phyloP scores from a whole-genome alignment of 2,329 filamentous ascomycete genomes.

The Fusarium pseudograminearum region DNA sequence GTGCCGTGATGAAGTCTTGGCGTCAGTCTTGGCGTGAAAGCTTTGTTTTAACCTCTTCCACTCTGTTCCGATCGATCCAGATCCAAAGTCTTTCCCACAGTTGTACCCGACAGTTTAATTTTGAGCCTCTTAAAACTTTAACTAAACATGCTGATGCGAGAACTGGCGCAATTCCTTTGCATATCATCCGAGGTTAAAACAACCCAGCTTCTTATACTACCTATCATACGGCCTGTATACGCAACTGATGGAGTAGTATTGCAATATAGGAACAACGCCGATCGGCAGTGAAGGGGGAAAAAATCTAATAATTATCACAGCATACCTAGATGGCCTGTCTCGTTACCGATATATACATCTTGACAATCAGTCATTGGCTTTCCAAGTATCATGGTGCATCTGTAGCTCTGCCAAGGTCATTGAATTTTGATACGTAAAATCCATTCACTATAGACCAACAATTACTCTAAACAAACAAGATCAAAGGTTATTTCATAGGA shows the following conservation, averaged over 20 bases:
- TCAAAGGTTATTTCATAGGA: neutral
- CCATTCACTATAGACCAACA: neutral
- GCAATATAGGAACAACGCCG: neutral
- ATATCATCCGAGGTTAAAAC: neutral
- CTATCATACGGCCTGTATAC: neutral
- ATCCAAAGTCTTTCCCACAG: neutral
- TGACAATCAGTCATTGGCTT: neutral
- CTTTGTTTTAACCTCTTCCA: slow-evolving; percentile 44
- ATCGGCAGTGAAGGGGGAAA: neutral
- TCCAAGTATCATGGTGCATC: neutral
- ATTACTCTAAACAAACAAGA: neutral
- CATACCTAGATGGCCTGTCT: neutral
- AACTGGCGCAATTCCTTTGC: neutral
- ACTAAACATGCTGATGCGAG: neutral
- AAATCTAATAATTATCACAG: neutral
- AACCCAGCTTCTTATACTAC: neutral
- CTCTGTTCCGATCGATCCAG: slow-evolving; percentile 23
- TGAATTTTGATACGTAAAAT: slow-evolving; percentile 6
- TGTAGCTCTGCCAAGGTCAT: neutral
- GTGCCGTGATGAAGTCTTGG: slow-evolving; percentile 36
- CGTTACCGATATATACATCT: neutral
- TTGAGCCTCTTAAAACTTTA: slow-evolving; percentile 4
- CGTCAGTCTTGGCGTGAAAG: slow-evolving; percentile 41
- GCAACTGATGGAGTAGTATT: neutral
- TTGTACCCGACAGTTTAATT: neutral